phyloP scores from a whole-genome alignment of 352 stramenopile species.

The Halophytophthora polymorphica region DNA sequence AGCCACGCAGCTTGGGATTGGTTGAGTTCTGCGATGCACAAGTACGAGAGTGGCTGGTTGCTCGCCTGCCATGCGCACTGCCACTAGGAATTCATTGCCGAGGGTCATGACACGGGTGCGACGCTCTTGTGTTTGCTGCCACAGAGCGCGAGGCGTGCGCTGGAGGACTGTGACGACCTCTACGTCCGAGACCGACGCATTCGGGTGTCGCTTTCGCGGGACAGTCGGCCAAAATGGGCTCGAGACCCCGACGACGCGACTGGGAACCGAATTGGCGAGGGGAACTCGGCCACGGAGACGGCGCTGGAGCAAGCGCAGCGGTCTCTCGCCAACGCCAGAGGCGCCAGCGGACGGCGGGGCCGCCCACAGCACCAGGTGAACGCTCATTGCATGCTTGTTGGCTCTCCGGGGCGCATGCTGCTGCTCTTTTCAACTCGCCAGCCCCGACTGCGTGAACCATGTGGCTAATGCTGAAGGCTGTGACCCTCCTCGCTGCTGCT shows the following conservation, averaged over 20 bases:
- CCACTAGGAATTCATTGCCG: slow-evolving; percentile 1
- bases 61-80: slow-evolving; percentile 3
- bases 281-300: slow-evolving; percentile 52
- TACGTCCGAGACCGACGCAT: slow-evolving; percentile 37
- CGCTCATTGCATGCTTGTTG: slow-evolving; percentile 28
- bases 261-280: slow-evolving; percentile 7
- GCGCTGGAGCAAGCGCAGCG: slow-evolving; percentile 82
- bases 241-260: slow-evolving; percentile 8
- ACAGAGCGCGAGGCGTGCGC: slow-evolving; percentile 30
- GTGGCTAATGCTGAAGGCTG: slow-evolving; percentile 31
- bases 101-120: not conserved
- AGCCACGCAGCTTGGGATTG: slow-evolving; percentile 75
- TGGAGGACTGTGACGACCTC: slow-evolving; percentile 30
- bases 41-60: slow-evolving; percentile 28
- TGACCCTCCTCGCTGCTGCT: slow-evolving; percentile 15
- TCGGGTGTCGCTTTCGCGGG: slow-evolving; percentile 59
- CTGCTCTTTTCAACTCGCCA: slow-evolving; percentile 16
- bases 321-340: slow-evolving; percentile 61
- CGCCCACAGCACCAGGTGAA: slow-evolving; percentile 41
- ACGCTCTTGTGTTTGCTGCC: slow-evolving; percentile 1
- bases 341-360: slow-evolving; percentile 24
- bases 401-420: slow-evolving; percentile 4
- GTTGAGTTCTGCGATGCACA: slow-evolving; percentile 70
- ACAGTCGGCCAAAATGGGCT: slow-evolving; percentile 26
- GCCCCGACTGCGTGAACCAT: slow-evolving; percentile 15